Conservation (phyloP, 495 filamentous ascomycete genomes). For the Bombardia bombarda region DNA sequence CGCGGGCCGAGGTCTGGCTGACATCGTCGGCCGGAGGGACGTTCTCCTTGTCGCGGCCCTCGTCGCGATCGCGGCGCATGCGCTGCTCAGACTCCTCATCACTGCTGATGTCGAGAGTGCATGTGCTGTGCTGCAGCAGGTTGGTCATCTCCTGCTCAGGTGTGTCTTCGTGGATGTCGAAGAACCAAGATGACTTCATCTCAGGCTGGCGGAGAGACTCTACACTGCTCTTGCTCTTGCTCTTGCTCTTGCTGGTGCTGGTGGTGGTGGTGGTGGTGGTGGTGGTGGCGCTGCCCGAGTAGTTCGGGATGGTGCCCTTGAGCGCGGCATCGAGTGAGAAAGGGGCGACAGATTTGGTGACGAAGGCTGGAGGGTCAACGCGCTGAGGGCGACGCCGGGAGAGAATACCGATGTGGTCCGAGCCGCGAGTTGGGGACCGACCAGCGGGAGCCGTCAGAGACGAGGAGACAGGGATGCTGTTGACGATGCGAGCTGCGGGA, state of each 20-base stretch:
- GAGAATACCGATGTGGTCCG: constrained; percentile 55
- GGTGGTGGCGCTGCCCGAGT: constrained; percentile 28
- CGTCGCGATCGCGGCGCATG: constrained; percentile 45
- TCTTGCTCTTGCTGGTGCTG: no score
- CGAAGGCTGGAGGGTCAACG: constrained; percentile 50
- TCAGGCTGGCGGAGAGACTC: constrained; percentile 26
- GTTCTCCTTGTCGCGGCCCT: constrained; percentile 80
- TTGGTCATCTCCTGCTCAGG: constrained; percentile 83
- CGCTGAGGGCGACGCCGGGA: constrained; percentile 52
- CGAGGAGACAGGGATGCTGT: constrained; percentile 28
- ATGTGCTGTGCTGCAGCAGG: constrained; percentile 81
- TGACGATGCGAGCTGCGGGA: constrained; percentile 34
- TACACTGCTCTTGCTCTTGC: constrained; percentile 6
- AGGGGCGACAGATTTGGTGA: constrained; percentile 33
- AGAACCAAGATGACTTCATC: constrained; percentile 68
- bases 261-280: no score
- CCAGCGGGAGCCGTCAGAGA: constrained; percentile 50
- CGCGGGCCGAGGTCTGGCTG: constrained; percentile 36
- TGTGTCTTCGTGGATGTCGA: constrained; percentile 91
- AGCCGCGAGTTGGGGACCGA: constrained; percentile 50
- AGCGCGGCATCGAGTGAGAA: constrained; percentile 79
- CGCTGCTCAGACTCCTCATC: constrained; percentile 53
- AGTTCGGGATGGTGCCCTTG: constrained; percentile 55
- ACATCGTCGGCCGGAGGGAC: constrained; percentile 63
- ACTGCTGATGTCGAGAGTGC: constrained; percentile 74